These are phyloP conservation scores for Chrysosporium queenslandicum DNA, from an alignment of 2,329 filamentous ascomycete genomes.

Conservation along the genomic window DNA sequence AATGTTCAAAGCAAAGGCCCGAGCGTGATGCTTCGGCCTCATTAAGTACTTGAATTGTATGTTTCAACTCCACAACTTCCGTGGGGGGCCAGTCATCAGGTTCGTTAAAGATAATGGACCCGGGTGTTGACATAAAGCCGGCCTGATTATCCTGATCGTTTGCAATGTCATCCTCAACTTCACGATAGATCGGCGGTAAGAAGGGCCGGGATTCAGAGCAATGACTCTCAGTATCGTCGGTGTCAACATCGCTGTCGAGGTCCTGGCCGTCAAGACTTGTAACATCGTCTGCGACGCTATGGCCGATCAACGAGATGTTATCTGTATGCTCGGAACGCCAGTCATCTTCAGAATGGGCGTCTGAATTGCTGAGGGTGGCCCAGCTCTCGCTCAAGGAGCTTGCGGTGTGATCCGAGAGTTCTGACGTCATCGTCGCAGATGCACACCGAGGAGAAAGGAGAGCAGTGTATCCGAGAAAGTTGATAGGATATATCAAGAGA, in stretches of 20 bases:
- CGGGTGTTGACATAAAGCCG: constrained; percentile 25
- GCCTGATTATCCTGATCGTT: constrained; percentile 28
- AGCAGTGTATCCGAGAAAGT: background rate
- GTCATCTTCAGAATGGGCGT: constrained; percentile 38
- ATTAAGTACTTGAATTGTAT: constrained; percentile 30
- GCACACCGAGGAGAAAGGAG: background rate
- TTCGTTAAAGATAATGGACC: constrained; percentile 37
- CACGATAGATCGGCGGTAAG: constrained; percentile 24
- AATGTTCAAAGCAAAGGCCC: constrained; percentile 22
- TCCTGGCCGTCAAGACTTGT: constrained; percentile 35
- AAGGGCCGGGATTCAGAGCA: constrained; percentile 26
- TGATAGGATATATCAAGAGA: background rate
- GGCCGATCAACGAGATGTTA: constrained; percentile 35
- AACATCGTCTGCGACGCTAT: constrained; percentile 36
- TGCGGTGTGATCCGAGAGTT: constrained; percentile 20
- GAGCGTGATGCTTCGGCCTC: constrained; percentile 16
- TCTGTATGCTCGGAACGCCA: constrained; percentile 38
- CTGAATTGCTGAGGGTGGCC: constrained; percentile 37
- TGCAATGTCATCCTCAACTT: constrained; percentile 24
- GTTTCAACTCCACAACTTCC: constrained; percentile 35
- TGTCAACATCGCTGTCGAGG: constrained; percentile 30
- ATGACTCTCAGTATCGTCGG: constrained; percentile 28
- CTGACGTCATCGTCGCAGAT: constrained; percentile 15
- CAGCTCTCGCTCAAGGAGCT: constrained; percentile 38
- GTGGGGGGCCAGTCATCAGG: constrained; percentile 33